These are phyloP conservation scores for Aspergillus sclerotialis DNA, from an alignment of 2,329 filamentous ascomycete species.

Conservation along the genomic window DNA sequence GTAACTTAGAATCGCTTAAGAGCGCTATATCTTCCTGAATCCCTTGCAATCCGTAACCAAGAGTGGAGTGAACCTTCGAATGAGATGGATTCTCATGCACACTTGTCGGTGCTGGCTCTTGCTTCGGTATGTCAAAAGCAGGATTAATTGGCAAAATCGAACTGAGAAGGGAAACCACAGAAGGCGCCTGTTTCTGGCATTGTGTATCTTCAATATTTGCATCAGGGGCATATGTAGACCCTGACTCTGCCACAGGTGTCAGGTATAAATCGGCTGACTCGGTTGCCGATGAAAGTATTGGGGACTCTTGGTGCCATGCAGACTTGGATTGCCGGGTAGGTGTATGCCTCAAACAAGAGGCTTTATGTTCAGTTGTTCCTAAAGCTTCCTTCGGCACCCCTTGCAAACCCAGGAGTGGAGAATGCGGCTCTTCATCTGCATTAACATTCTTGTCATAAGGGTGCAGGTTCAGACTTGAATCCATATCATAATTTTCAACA, in stretches of 20 bases:
- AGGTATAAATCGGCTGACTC: conserved; percentile 9
- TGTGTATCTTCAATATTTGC: conserved; percentile 1
- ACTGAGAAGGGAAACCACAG: conserved; percentile 19
- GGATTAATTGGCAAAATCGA: conserved; percentile 29
- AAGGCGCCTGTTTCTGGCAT: conserved; percentile 8
- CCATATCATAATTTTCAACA: no score
- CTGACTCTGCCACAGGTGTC: conserved; percentile 6
- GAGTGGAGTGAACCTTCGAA: conserved; percentile 5
- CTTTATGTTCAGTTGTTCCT: conserved; percentile 16
- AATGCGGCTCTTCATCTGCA: no score
- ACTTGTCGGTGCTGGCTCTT: conserved; percentile 3
- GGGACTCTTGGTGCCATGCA: conserved; percentile 8
- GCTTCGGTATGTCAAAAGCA: conserved; percentile 8
- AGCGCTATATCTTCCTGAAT: no score
- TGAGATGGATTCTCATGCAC: conserved; percentile 6
- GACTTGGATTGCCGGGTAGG: conserved; percentile 7
- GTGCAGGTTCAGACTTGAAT: no score
- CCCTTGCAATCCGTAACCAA: no score
- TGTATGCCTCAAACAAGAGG: conserved; percentile 8
- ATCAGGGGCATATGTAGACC: conserved; percentile 8
- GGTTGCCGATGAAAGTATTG: conserved; percentile 8
- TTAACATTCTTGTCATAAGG: no score
- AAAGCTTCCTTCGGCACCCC: conserved; percentile 14
- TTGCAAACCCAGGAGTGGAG: no score
- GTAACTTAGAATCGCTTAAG: no score